Base-by-base conservation (phyloP, 2,329 filamentous ascomycete species). In the Peltaster fructicola region DNA sequence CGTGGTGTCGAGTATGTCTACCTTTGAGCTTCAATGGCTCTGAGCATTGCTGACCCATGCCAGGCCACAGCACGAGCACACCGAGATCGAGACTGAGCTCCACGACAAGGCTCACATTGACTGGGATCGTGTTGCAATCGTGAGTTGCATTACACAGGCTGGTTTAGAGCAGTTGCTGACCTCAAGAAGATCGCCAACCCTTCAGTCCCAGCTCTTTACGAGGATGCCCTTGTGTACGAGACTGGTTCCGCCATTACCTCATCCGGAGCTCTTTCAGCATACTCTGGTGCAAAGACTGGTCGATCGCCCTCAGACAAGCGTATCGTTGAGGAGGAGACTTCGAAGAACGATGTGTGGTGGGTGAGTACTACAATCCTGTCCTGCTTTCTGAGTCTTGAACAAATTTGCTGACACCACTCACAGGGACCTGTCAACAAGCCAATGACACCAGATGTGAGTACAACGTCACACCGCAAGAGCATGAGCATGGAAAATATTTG, bases 381-480 rank as follows among this genome's bases (percentile, higher is more conserved):
- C n/a, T n/a, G n/a, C n/a, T n/a, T n/a, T n/a, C n/a, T n/a, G n/a
- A n/a, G n/a, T n/a, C n/a, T n/a, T n/a, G n/a, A n/a, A n/a, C n/a
- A n/a, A n/a, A n/a, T n/a, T n/a, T n/a, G n/a, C n/a, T n/a, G n/a
- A n/a, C n/a, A n/a, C n/a, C n/a, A n/a, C n/a, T n/a, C n/a, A n/a
- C n/a, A n/a, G n/a, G 88, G 88, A 47, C 85, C 88, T 29, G 88
- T 98, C 42, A 98, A 98, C 68, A 95, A 95, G 71, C 79, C 85
- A 51, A 98, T 98, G 88, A 74, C 71, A 41, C 70, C 82, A 44
- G 84, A 95, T 56, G 88, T 95, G 75, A 72, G 79, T 61, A n/a
- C n/a, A n/a, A n/a, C n/a, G 8, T 17, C 14, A 17, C 16, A 10
- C 17, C 23, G 17, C 20, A n/a, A 10, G 11, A 10, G 22, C 22